These are phyloP conservation scores for Trichophyton schoenleinii DNA, from an alignment of 2,329 filamentous ascomycete species.

Conservation along the genomic window DNA sequence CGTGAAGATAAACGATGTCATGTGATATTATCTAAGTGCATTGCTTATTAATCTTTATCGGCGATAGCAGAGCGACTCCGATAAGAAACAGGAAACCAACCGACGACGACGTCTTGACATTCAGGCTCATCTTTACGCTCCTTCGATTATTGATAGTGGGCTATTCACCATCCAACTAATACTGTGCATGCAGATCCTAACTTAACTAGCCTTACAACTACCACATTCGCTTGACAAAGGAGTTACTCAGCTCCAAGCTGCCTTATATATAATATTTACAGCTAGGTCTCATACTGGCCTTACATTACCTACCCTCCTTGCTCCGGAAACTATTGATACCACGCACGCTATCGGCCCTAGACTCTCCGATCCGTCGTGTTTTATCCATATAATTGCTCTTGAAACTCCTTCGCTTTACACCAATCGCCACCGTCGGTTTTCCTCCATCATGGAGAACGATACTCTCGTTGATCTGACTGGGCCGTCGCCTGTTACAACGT, in stretches of 20 bases:
- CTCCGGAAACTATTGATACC: background rate
- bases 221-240: background rate
- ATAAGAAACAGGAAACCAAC: no score
- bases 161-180: background rate
- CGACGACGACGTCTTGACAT: no score
- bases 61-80: background rate
- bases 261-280: background rate
- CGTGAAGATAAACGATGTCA: background rate
- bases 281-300: background rate
- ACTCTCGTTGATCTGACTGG: conserved; percentile 12
- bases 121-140: no score
- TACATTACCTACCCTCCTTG: background rate
- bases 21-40: background rate
- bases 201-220: background rate
- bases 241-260: background rate
- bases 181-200: no score
- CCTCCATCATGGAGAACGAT: conserved; percentile 6
- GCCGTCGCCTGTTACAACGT: background rate
- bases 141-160: background rate
- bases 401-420: background rate
- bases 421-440: background rate
- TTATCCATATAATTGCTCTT: background rate
- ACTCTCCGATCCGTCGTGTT: background rate
- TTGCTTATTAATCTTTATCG: background rate
- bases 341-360: background rate